These are phyloP conservation scores for Avena atlantica DNA, from an alignment of 176 grass and related monocot genomes.

Conservation along the genomic window DNA sequence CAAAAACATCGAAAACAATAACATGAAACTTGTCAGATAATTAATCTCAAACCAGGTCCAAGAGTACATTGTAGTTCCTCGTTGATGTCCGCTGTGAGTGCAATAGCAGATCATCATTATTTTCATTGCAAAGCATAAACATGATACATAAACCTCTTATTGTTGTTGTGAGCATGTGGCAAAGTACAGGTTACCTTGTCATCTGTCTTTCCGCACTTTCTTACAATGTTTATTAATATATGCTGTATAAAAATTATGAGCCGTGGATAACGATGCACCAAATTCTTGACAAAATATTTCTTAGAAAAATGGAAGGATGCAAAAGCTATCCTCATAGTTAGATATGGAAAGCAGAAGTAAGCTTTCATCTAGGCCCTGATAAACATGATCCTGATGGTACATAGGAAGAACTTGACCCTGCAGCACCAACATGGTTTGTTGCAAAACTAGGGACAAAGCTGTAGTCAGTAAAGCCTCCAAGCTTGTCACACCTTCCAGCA, in stretches of 20 bases:
- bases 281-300: background rate
- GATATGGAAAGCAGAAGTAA: background rate
- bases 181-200: background rate
- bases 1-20: background rate
- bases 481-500: slow-evolving; percentile 24
- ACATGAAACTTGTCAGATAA: background rate
- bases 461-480: slow-evolving; percentile 4
- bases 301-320: background rate
- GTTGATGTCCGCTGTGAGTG: background rate
- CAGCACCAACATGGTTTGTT: background rate
- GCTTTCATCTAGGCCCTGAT: slow-evolving; percentile 33
- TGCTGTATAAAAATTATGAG: background rate
- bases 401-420: background rate
- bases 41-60: background rate
- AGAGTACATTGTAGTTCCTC: background rate
- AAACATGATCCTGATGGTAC: background rate
- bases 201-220: background rate
- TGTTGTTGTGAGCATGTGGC: background rate
- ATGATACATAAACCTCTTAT: background rate
- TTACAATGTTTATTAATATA: background rate
- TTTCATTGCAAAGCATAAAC: background rate
- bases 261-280: background rate
- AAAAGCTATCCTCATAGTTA: background rate
- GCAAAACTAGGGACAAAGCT: slow-evolving; percentile 29
- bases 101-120: background rate